A percentile compares a stretch with the other conserved stretches of the same genome.
Conservation (phyloP, 345 rosid species). For the Excoecaria cochinchinensis region DNA sequence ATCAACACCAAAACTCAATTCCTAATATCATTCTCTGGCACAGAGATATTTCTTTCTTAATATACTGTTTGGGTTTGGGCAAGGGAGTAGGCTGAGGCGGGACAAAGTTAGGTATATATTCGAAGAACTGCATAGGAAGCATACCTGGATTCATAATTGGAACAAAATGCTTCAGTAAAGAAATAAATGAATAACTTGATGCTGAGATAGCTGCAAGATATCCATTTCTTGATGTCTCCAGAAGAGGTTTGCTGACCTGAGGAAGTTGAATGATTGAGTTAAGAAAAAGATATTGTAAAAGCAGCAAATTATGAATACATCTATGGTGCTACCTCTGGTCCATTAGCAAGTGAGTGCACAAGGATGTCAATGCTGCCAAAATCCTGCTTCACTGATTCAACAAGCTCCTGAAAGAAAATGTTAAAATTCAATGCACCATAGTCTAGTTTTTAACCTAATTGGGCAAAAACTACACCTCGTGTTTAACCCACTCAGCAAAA, state of each 20-base stretch:
- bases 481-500: not conserved
- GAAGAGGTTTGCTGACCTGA: constrained; percentile 84
- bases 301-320: not conserved
- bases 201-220: constrained; percentile 94
- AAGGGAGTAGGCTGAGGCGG: not conserved
- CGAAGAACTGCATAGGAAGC: not conserved
- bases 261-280: not conserved
- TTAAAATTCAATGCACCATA: constrained; percentile 37
- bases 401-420: constrained; percentile 61
- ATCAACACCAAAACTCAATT: constrained; percentile 17
- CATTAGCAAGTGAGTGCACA: constrained; percentile 94
- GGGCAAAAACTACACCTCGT: not conserved
- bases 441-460: not conserved
- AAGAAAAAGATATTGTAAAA: constrained; percentile 5
- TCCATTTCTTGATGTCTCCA: constrained; percentile 93
- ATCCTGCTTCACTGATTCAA: constrained; percentile 81
- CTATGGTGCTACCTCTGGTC: constrained; percentile 80
- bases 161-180: constrained; percentile 79
- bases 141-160: constrained; percentile 95
- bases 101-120: not conserved
- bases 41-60: not conserved
- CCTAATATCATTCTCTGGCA: not conserved
- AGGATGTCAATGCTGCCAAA: constrained; percentile 93
- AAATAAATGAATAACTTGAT: constrained; percentile 89
- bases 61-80: not conserved